Base-by-base conservation (phyloP, 305 asterid species). In the Withania somnifera region DNA sequence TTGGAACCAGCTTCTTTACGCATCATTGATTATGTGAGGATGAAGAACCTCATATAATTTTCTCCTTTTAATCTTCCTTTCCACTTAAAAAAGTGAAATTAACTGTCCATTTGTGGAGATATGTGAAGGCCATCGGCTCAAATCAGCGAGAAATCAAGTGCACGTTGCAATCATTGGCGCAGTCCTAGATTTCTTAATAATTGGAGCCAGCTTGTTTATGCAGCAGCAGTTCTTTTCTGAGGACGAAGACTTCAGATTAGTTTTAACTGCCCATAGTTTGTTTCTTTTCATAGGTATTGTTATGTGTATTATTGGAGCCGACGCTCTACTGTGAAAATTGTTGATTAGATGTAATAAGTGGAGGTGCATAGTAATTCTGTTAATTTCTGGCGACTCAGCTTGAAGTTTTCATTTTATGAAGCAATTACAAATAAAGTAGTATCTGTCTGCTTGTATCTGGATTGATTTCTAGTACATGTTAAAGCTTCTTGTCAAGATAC, bases 1-100 rank as follows among this genome's bases (percentile, higher is more conserved):
- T 1, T 92, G 97, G 97, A 92, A 92, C 83, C 94, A 91, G 87
- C 87, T 92, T 60, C 84, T 91, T 0, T 92, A 92, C 76, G 93
- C 97, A 66, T 88, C 95, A 73, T 92, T 92, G 56, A 86, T 87
- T 13, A 83, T 87, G 91, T 88, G 90, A 89, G 13, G 80, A 66
- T 54, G 71, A 77, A 47, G 7, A 26, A 53, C 79, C n/a, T 76
- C n/a, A 32, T 57, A 71, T 36, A 47, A 79, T 71, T 61, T 79
- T 40, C 14, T 82, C 36, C 50, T 24, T 85, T 73, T 26, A 73
- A 15, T 26, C 61, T 73, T 73, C 57, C 60, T 73, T 73, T 47
- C 61, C 79, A 73, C 79, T 22, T 71, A 71, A 1, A 71, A n/a
- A 83, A 42, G 40, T 73, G 42, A 73, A 84, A 83, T 86, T 61